A percentile compares a stretch with the other conserved stretches of the same genome.
These are phyloP conservation scores for Suhomyces coccinellae DNA, from an alignment of 1,139 yeast species.

Conservation along the genomic window DNA sequence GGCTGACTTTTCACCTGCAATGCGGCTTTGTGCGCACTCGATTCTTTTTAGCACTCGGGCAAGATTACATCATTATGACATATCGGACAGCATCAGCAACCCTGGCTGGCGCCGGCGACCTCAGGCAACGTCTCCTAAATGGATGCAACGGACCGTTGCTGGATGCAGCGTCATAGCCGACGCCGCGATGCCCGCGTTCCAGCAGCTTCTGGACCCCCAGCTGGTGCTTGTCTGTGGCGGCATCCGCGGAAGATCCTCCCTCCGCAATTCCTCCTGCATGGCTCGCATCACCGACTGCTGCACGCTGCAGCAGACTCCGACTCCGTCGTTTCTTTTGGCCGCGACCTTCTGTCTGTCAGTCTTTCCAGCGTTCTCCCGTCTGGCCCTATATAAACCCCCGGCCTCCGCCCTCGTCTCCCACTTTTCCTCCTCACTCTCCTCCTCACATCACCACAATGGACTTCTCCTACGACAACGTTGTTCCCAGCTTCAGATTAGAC, in stretches of 20 bases:
- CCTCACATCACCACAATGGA: constrained; percentile 15
- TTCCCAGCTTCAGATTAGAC: constrained; percentile 62
- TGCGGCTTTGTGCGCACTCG: too few relatives aligned
- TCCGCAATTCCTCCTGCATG: not conserved
- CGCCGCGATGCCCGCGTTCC: not conserved
- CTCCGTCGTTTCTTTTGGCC: not conserved
- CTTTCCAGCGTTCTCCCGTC: constrained; percentile 1
- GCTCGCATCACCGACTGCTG: not conserved
- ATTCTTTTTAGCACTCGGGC: too few relatives aligned
- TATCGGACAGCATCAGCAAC: too few relatives aligned
- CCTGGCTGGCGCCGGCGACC: too few relatives aligned
- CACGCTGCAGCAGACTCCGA: constrained; percentile 3
- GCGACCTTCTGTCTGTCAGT: not conserved
- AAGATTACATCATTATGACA: too few relatives aligned
- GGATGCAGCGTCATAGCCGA: not conserved
- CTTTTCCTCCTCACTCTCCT: not conserved
- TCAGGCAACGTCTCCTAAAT: too few relatives aligned
- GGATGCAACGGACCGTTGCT: too few relatives aligned
- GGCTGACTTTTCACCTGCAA: too few relatives aligned
- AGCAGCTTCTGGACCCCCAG: not conserved
- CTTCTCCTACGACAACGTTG: constrained; percentile 44
- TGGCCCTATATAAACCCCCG: not conserved
- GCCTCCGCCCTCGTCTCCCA: not conserved
- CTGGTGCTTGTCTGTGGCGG: not conserved
- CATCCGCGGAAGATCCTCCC: not conserved